Conservation (phyloP, 2,329 filamentous ascomycete genomes). For the Lasiodiplodia hormozganensis region DNA sequence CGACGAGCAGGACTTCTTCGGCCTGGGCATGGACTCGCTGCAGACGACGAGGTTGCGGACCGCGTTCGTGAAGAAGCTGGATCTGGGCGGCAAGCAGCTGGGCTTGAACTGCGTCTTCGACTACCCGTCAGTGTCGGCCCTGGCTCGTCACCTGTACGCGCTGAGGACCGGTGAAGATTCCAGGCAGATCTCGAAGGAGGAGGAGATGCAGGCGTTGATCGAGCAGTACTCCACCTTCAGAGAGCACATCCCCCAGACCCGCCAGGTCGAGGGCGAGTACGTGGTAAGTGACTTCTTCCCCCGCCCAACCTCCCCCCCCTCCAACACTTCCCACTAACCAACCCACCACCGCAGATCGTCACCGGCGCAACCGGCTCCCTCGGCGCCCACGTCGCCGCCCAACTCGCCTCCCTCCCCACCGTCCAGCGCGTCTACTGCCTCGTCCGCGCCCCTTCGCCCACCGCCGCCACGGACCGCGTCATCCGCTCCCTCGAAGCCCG, state of each 20-base stretch:
- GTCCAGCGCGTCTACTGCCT: slow-evolving; percentile 58
- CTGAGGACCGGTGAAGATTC: slow-evolving; percentile 49
- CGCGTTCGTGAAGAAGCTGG: slow-evolving; percentile 58
- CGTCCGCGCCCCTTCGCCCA: slow-evolving; percentile 53
- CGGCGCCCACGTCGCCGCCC: slow-evolving; percentile 63
- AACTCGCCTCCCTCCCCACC: slow-evolving; percentile 39
- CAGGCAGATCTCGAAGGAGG: slow-evolving; percentile 45
- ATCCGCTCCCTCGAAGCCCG: slow-evolving; percentile 45
- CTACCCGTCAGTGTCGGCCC: slow-evolving; percentile 55
- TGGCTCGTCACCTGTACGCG: slow-evolving; percentile 55
- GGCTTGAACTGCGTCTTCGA: slow-evolving; percentile 68
- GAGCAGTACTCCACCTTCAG: slow-evolving; percentile 52
- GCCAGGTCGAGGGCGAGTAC: slow-evolving; percentile 30
- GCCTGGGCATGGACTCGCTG: slow-evolving; percentile 64
- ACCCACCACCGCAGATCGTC: slow-evolving; percentile 47
- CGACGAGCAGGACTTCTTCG: slow-evolving; percentile 60
- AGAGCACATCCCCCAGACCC: slow-evolving; percentile 33
- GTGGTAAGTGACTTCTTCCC: slow-evolving; percentile 27
- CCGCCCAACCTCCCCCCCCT: neutral
- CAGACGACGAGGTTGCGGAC: slow-evolving; percentile 64
- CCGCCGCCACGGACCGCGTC: slow-evolving; percentile 45
- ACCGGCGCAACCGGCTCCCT: slow-evolving; percentile 72
- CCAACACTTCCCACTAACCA: slow-evolving; percentile 32
- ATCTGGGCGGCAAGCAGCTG: slow-evolving; percentile 55
- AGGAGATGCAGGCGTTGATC: slow-evolving; percentile 57